Base-by-base conservation (phyloP, 345 rosid genomes). In the Populus alba region DNA sequence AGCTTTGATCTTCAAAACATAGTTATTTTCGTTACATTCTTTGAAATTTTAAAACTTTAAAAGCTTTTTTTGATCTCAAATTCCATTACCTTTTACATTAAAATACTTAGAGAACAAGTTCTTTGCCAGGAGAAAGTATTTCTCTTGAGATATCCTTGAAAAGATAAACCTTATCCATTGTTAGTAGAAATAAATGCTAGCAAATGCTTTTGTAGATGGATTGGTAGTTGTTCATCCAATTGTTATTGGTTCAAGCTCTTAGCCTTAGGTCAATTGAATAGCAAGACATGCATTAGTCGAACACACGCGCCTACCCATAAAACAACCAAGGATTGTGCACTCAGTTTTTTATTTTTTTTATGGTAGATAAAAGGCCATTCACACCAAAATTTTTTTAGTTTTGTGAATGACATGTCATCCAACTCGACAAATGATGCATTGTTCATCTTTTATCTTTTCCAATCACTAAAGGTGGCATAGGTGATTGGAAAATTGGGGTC, bases 181-280 rank as follows among this genome's bases (percentile, higher is more conserved):
- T 90, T 8, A 94, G 92, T 69, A 92, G 83, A 79, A 95, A 93
- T 82, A 95, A 88, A 75, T 93, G 92, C 82, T 90, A 93, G 74
- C 94, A 89, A 65, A 95, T 95, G 89, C 90, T 87, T 80, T 92
- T 95, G 85, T 87, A 84, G 20, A 95, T 93, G 2, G 99, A 90
- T 29, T 0, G 99, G 99, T n/a, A 95, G 86, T 57, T 95, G 98
- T 8, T 95, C 95, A 75, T 93, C 83, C 49, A 95, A 76, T 25
- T 93, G 92, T 43, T 93, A 86, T 79, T 93, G 97, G 70, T 95
- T 95, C 76, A 95, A 89, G 81, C 90, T 89, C 90, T 93, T 98
- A 6, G 97, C 98, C 80, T 92, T 91, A 31, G 0, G 33, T 31
- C 4, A 31, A 31, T 1, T 31, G 2, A 31, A 31, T 31, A 31